Percentiles rank a stretch among this genome's conserved stretches.
Evolutionary conservation across 164 flowering plant genomes (phyloP).

Genomic region (Aristolochia californica): DNA sequence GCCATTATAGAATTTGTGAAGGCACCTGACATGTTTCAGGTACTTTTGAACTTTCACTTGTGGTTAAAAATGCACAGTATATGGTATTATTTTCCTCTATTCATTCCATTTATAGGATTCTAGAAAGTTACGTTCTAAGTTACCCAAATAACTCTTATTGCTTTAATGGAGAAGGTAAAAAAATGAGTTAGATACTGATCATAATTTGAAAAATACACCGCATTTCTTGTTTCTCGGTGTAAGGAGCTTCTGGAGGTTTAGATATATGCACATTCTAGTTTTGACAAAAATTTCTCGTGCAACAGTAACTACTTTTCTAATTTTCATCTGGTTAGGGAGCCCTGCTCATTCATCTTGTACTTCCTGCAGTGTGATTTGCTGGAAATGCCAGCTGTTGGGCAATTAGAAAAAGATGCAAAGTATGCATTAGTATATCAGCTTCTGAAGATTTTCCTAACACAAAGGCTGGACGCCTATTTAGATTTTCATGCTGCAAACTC

Average conservation of each 20-base stretch:
- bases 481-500: slow-evolving; percentile 78
- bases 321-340: too few species aligned
- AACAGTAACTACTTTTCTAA: too few species aligned
- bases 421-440: slow-evolving; percentile 67
- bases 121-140: too few species aligned
- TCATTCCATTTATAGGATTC: too few species aligned
- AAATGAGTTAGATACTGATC: too few species aligned
- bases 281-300: too few species aligned
- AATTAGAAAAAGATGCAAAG: slow-evolving; percentile 81
- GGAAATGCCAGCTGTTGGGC: slow-evolving; percentile 80
- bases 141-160: too few species aligned
- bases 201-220: too few species aligned
- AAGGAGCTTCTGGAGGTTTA: background rate
- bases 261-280: background rate
- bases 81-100: too few species aligned
- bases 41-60: slow-evolving; percentile 11
- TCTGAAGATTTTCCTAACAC: slow-evolving; percentile 71
- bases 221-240: too few species aligned
- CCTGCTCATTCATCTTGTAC: background rate
- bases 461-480: slow-evolving; percentile 70
- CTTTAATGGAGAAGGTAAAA: too few species aligned
- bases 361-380: slow-evolving; percentile 81
- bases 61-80: too few species aligned
- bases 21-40: slow-evolving; percentile 89
- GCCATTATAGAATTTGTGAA: slow-evolving; percentile 81